These are phyloP conservation scores for Kodamaea jinghongensis DNA, from an alignment of 805 yeast genomes.

Conservation along the genomic window DNA sequence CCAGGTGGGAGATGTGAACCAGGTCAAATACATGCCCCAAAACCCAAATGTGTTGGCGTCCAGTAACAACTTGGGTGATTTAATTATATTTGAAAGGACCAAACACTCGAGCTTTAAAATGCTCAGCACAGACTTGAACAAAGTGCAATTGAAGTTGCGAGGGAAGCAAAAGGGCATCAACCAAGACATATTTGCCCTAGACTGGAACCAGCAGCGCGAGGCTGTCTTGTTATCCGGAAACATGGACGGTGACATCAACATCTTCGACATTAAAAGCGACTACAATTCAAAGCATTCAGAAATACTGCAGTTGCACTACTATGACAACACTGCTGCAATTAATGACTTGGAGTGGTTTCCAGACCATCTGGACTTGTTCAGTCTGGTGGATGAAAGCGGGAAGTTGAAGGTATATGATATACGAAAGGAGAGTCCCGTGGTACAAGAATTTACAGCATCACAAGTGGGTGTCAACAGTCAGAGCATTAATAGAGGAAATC, in stretches of 20 bases:
- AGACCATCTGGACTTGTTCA: conserved; percentile 58
- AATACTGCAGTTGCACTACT: conserved; percentile 1
- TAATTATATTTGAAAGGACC: conserved; percentile 75
- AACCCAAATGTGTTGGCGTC: conserved; percentile 82
- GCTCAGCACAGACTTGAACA: conserved; percentile 26
- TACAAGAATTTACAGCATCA: conserved; percentile 4
- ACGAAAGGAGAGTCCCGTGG: conserved; percentile 27
- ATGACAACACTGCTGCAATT: conserved; percentile 44
- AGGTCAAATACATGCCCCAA: conserved; percentile 73
- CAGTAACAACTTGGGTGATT: conserved; percentile 61
- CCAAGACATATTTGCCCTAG: conserved; percentile 64
- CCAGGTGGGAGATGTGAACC: conserved; percentile 71
- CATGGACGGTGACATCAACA: conserved; percentile 57
- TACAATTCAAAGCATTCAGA: conserved; percentile 11
- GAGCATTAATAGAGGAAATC: conserved; percentile 56
- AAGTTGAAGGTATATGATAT: conserved; percentile 51
- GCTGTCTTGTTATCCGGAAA: conserved; percentile 62
- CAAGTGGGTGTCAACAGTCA: conserved; percentile 53
- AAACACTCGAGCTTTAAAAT: conserved; percentile 53
- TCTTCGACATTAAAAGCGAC: conserved; percentile 64
- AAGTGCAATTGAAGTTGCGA: conserved; percentile 52
- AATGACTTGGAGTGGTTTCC: conserved; percentile 75
- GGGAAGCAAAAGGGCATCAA: conserved; percentile 27
- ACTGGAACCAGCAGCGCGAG: conserved; percentile 68
- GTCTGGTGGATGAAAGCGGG: conserved; percentile 66